Conservation (phyloP, 164 flowering plant genomes). For the Nymphaea colorata region DNA sequence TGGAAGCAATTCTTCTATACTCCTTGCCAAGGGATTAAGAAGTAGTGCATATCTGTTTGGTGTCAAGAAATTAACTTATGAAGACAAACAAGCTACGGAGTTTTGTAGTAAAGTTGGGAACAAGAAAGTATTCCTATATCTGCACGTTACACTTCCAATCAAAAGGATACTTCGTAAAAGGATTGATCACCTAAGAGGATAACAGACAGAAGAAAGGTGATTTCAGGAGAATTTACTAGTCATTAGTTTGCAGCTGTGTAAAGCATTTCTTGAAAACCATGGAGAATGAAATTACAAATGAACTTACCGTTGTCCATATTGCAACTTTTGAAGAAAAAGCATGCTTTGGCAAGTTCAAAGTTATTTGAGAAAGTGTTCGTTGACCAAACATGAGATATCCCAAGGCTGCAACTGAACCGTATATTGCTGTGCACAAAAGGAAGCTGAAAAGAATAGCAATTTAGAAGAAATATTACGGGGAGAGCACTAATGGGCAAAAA, state of each 20-base stretch:
- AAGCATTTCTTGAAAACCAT: neutral
- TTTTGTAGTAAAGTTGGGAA: neutral
- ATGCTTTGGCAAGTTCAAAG: constrained; percentile 66
- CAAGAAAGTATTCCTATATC: neutral
- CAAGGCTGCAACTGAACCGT: constrained; percentile 65
- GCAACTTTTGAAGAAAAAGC: constrained; percentile 58
- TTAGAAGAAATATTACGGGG: neutral
- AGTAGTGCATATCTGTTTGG: constrained; percentile 51
- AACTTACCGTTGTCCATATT: constrained; percentile 82
- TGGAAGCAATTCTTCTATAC: constrained; percentile 80
- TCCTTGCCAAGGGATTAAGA: constrained; percentile 74
- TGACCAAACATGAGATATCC: constrained; percentile 87
- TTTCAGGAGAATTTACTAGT: neutral
- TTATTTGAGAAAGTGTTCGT: constrained; percentile 67
- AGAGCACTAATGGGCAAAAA: neutral
- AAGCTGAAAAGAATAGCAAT: constrained; percentile 39
- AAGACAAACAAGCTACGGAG: neutral
- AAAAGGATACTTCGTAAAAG: constrained; percentile 82
- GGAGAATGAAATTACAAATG: neutral
- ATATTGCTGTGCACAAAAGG: constrained; percentile 41
- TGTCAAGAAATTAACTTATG: constrained; percentile 28
- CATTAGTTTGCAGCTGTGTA: neutral
- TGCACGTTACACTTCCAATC: no score
- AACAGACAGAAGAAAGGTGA: neutral
- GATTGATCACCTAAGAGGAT: constrained; percentile 65